Conservation (phyloP, 208 protist species). For the Leishmania major region DNA sequence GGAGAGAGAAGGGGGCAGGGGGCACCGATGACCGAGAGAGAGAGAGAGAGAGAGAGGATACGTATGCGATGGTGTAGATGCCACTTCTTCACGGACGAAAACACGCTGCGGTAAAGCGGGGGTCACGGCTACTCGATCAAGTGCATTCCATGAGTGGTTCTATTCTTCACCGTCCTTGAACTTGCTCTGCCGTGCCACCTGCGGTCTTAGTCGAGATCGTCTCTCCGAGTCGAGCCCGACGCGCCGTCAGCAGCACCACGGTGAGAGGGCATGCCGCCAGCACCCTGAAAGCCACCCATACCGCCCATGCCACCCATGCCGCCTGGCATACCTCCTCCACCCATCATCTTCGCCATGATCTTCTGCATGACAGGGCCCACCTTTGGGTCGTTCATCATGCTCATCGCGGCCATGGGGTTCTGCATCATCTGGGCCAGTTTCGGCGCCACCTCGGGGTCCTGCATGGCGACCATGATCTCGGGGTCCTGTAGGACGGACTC, state of each 20-base stretch:
- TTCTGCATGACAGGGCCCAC: constrained; percentile 75
- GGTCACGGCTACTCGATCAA: neutral
- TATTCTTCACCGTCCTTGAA: neutral
- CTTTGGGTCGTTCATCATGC: constrained; percentile 78
- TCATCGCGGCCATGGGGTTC: constrained; percentile 73
- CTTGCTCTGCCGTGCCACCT: neutral
- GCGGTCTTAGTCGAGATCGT: constrained; percentile 27
- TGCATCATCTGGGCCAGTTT: constrained; percentile 61
- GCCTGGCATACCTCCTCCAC: constrained; percentile 45
- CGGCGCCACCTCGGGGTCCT: constrained; percentile 73
- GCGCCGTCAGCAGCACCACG: constrained; percentile 22
- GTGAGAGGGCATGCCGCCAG: constrained; percentile 14
- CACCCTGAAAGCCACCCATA: constrained; percentile 26
- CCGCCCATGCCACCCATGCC: constrained; percentile 16
- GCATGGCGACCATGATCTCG: constrained; percentile 65
- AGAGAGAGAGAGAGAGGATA: neutral
- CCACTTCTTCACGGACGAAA: neutral
- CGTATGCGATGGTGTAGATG: neutral
- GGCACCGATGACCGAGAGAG: neutral
- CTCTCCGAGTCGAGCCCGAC: constrained; percentile 1
- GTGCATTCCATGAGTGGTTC: neutral
- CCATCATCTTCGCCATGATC: constrained; percentile 78
- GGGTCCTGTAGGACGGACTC: constrained; percentile 49
- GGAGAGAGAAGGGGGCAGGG: too few relatives aligned
- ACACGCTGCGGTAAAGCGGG: neutral